Base-by-base conservation (phyloP, 306 rosid species). In the Casuarina glauca region DNA sequence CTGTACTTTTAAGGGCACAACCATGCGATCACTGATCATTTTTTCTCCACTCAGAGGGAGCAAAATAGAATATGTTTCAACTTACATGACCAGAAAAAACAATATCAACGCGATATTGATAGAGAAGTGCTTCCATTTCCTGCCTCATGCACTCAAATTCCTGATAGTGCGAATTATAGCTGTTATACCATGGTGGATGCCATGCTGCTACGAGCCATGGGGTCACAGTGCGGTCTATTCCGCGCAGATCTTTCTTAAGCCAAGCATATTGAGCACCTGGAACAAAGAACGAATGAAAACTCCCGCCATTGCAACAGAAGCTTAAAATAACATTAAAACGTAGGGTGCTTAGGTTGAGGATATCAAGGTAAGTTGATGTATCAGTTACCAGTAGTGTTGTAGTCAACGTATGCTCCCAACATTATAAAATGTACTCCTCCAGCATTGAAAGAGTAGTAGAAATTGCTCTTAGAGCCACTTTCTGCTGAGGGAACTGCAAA, bases 71-170 rank as follows among this genome's bases (percentile, higher is more conserved):
- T 60, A 64, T 9, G 74, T 32, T 78, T 83, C 72, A 48, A 87
- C 98, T 92, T 85, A 94, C 98, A 75, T 94, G 98, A 67, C 98
- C 96, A 35, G 86, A 78, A 81, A 94, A 92, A 82, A 94, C 90
- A 60, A 92, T 77, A 84, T 92, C 96, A 58, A 90, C 97, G 43
- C 70, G 44, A 69, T 85, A 83, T 75, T 87, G 88, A 74, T 87
- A 92, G 43, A 94, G 90, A 85, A 92, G 89, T 53, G 81, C 88
- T 87, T 94, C 98, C 96, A 94, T 94, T 86, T 92, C 96, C 84
- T 84, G 88, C 81, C 97, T 93, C 98, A 90, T 94, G 78, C 97
- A 90, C 82, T 92, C 97, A 76, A 93, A 93, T 86, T 94, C 96
- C 78, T 92, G 98, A 85, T 93, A 89, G 81, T 93, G 98, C 20